Conservation (phyloP, 257 asterid genomes). For the Ilex aquifolium region DNA sequence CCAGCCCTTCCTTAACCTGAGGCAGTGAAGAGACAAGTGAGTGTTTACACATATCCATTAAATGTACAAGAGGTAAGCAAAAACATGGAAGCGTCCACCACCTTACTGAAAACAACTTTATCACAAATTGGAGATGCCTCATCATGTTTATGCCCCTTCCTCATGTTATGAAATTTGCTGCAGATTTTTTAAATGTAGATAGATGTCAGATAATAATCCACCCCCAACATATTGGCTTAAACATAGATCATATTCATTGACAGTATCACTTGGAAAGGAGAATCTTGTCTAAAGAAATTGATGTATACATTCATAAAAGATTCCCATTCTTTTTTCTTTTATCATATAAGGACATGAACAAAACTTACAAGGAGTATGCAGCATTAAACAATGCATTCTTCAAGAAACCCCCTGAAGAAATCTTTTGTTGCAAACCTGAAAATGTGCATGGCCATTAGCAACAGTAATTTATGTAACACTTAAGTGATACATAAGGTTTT, state of each 20-base stretch:
- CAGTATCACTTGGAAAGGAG: not conserved
- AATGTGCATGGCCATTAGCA: not conserved
- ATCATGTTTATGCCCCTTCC: conserved; percentile 55
- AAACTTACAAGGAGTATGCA: conserved; percentile 77
- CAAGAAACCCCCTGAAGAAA: conserved; percentile 73
- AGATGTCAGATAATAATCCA: conserved; percentile 18
- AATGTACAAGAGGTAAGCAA: not conserved
- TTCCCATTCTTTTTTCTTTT: not conserved
- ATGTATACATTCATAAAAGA: not conserved
- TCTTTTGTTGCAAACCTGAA: conserved; percentile 84
- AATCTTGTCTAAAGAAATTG: not conserved
- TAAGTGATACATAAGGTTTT: not conserved
- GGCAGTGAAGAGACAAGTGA: not conserved
- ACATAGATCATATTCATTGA: too few relatives aligned
- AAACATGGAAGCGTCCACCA: conserved; percentile 14
- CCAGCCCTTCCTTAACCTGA: conserved; percentile 88
- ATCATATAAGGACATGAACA: not conserved
- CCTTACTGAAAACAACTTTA: conserved; percentile 88
- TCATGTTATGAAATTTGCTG: conserved; percentile 77
- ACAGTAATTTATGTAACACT: not conserved
- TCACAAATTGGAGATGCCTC: conserved; percentile 77
- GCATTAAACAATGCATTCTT: conserved; percentile 66
- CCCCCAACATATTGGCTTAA: not conserved
- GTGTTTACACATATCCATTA: not conserved
- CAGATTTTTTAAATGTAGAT: conserved; percentile 9